Percentiles rank a stretch among this genome's conserved stretches.
Conservation (phyloP, 116 monocot genomes). For the Zostera marina region DNA sequence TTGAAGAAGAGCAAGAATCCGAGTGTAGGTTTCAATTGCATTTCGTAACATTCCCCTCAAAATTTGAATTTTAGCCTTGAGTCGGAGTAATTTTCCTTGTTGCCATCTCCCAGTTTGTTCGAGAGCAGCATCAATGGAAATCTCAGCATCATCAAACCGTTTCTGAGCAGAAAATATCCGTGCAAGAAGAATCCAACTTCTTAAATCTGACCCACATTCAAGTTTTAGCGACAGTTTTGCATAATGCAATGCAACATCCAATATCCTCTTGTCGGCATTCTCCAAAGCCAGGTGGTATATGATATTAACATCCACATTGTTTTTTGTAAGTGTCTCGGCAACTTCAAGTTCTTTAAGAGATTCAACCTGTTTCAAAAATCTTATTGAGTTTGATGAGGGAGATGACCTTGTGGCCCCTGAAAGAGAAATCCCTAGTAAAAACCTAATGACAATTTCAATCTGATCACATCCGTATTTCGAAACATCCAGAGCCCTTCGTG, state of each 20-base stretch:
- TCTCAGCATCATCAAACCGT: constrained; percentile 53
- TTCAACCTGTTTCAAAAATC: constrained; percentile 39
- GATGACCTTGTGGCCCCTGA: constrained; percentile 43
- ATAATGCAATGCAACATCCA: constrained; percentile 53
- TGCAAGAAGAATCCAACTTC: constrained; percentile 71
- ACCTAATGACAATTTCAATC: constrained; percentile 37
- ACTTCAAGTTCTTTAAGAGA: constrained; percentile 53
- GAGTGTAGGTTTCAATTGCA: constrained; percentile 62
- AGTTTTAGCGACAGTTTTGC: constrained; percentile 49
- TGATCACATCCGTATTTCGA: constrained; percentile 21
- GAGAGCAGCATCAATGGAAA: constrained; percentile 53
- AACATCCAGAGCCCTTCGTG: constrained; percentile 35
- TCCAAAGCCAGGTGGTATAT: constrained; percentile 60
- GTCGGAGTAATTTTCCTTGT: constrained; percentile 51
- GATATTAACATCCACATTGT: constrained; percentile 27
- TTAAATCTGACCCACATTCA: constrained; percentile 64
- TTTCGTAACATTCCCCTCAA: constrained; percentile 40
- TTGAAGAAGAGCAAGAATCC: constrained; percentile 71
- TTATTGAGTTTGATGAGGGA: constrained; percentile 42
- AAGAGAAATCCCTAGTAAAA: constrained; percentile 53
- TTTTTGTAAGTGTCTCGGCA: constrained; percentile 28
- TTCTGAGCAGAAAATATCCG: constrained; percentile 84
- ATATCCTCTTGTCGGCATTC: constrained; percentile 84
- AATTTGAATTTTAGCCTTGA: constrained; percentile 79
- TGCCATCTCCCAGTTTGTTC: constrained; percentile 68